Conservation (phyloP, 2,329 filamentous ascomycete genomes). For the Alternaria hordeiaustralica region DNA sequence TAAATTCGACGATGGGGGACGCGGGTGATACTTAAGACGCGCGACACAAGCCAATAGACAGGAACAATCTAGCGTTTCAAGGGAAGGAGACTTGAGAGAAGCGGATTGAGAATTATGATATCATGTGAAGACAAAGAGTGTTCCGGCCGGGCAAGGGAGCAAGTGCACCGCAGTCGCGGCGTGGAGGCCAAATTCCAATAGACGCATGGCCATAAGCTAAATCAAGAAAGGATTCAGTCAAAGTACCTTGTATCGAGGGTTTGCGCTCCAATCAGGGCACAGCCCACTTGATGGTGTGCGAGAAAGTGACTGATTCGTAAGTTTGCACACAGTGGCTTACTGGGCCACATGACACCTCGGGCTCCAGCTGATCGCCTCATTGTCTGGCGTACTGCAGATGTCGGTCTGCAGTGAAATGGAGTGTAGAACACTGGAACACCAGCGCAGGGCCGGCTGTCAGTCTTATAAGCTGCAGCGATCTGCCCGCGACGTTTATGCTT, state of each 20-base stretch:
- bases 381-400: constrained; percentile 35
- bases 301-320: constrained; percentile 47
- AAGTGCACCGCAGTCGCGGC: constrained; percentile 36
- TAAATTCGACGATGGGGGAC: constrained; percentile 30
- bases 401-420: constrained; percentile 24
- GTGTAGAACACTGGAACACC: constrained; percentile 22
- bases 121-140: constrained; percentile 39
- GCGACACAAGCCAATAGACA: constrained; percentile 30
- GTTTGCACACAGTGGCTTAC: constrained; percentile 46
- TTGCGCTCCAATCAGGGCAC: constrained; percentile 40
- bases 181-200: constrained; percentile 40
- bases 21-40: constrained; percentile 38
- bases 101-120: constrained; percentile 35
- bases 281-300: constrained; percentile 43
- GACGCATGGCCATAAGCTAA: constrained; percentile 47
- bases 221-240: constrained; percentile 44
- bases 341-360: constrained; percentile 44
- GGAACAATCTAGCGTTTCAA: constrained; percentile 29
- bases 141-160: constrained; percentile 27
- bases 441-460: constrained; percentile 17
- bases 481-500: constrained; percentile 30
- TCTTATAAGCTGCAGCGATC: constrained; percentile 34
- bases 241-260: constrained; percentile 42
- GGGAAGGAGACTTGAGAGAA: constrained; percentile 31
- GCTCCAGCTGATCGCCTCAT: constrained; percentile 48